Percentiles rank a stretch among this genome's conserved stretches.
phyloP scores from a whole-genome alignment of 192 early-diverging fungal genomes.

The Lunasporangiospora selenospora region DNA sequence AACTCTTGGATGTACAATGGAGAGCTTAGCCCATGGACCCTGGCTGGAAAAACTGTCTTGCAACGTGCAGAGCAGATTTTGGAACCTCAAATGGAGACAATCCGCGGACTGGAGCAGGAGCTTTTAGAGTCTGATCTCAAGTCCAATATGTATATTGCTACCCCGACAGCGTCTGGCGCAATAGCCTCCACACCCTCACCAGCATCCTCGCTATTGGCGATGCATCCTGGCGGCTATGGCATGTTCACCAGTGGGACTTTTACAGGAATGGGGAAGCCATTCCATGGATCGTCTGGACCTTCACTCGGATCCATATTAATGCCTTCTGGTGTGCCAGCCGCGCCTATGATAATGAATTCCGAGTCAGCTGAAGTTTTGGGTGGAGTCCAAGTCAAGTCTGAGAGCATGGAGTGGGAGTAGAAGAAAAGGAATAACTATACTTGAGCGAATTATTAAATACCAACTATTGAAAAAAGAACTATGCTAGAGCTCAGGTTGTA shows the following conservation, averaged over 20 bases:
- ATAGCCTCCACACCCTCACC: constrained; percentile 1
- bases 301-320: too few relatives aligned
- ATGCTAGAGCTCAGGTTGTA: too few relatives aligned
- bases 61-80: constrained; percentile 41
- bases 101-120: constrained; percentile 32
- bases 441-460: too few relatives aligned
- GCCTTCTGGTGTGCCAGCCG: too few relatives aligned
- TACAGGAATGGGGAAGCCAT: constrained; percentile 32
- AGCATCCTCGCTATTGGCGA: constrained; percentile 1
- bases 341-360: too few relatives aligned
- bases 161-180: not conserved
- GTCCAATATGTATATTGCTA: constrained; percentile 20
- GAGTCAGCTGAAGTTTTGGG: too few relatives aligned
- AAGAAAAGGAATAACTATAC: too few relatives aligned
- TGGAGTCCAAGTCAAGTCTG: constrained; percentile 14
- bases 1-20: constrained; percentile 65
- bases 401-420: constrained; percentile 29
- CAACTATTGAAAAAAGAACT: too few relatives aligned
- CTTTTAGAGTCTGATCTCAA: constrained; percentile 38
- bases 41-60: constrained; percentile 48
- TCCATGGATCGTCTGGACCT: too few relatives aligned
- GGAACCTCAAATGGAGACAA: constrained; percentile 36
- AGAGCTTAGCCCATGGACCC: constrained; percentile 50
- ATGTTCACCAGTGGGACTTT: constrained; percentile 24
- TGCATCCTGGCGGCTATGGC: constrained; percentile 42